Base-by-base conservation (phyloP, 1,284 basidiomycete genomes). In the Ceratobasidium sp. region DNA sequence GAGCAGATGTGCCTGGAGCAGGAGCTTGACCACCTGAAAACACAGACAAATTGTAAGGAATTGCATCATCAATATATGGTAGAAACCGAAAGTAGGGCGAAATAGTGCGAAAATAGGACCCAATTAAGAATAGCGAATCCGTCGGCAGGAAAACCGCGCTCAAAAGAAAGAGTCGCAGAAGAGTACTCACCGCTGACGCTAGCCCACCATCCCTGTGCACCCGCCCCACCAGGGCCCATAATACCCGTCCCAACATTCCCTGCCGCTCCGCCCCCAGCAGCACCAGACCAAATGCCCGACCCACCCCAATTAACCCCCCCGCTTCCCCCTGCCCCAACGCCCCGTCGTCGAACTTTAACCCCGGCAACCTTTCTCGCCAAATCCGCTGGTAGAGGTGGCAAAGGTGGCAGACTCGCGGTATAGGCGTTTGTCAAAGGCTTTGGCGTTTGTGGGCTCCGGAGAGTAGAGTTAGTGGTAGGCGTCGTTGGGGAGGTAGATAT, bases 161-260 rank as follows among this genome's bases (percentile, higher is more conserved):
- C 6, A 4, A 27, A 60, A 14, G 15, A 36, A 19, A 60, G 57
- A n/a, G n/a, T n/a, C 36, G 11, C 36, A 41, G n/a, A n/a, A n/a
- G n/a, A 41, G 36, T n/a, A 56, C 69, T 19, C 15, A 72, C 69
- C 57, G 14, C 45, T 44, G 8, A 72, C 31, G 45, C 69, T 72
- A 36, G 69, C 69, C 69, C 69, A 72, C 69, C 69, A 72, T 19
- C 69, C 69, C 36, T 72, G 57, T 36, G 69, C 69, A 27, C 69
- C 69, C 51, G 56, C 69, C 17, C 69, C 69, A 8, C 69, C 69
- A 31, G 69, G 69, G 8, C 69, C 69, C 69, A 72, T 50, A 19
- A 48, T 57, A 22, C 57, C 59, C 31, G 31, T 51, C 29, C 63
- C 63, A 14, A 24, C 53, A 36, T n/a, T 44, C 6, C 19, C 67